Base-by-base conservation (phyloP, 202 grass and related monocot species). In the Cymbopogon flexuosus region DNA sequence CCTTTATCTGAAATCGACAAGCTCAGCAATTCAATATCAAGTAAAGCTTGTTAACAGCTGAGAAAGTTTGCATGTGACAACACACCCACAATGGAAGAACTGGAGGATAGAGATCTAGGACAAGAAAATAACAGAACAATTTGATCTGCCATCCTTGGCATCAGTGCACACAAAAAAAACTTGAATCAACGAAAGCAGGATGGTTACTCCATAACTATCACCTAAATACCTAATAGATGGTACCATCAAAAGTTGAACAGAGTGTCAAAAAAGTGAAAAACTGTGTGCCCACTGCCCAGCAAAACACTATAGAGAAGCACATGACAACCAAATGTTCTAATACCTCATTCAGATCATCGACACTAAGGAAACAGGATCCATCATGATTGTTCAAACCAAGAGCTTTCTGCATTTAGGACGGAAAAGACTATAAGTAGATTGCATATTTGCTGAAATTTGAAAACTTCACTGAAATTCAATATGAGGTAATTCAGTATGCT, bases 321-420 rank as follows among this genome's bases (percentile, higher is more conserved):
- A 66, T 77, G 70, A 89, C 35, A 1, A 59, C 7, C 3, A 46
- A 47, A 76, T 78, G 58, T 11, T 84, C 33, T 67, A 89, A 80
- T 93, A 99, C 96, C 92, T 85, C 83, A 81, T 90, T 91, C 65
- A 99, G 60, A 91, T 99, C 96, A 84, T 99, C 90, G 68, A 36
- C 73, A 78, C 86, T 93, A 87, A 99, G 89, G 34, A 75, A 91
- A 82, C 70, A 85, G 62, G 83, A 62, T 79, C 80, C 83, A 68
- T 88, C 89, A 81, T 74, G 65, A 51, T 90, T 87, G 68, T 82
- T 81, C 27, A 90, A 76, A 64, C 67, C 90, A 91, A 87, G 82
- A 81, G 70, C 78, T 93, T 85, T 91, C 96, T 99, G 87, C 59
- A 83, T 76, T 80, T 30, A 83, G 65, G 82, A 37, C 58, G 62